Evolutionary conservation across 352 stramenopile genomes (phyloP).

Genomic region (Phytophthora citricola): DNA sequence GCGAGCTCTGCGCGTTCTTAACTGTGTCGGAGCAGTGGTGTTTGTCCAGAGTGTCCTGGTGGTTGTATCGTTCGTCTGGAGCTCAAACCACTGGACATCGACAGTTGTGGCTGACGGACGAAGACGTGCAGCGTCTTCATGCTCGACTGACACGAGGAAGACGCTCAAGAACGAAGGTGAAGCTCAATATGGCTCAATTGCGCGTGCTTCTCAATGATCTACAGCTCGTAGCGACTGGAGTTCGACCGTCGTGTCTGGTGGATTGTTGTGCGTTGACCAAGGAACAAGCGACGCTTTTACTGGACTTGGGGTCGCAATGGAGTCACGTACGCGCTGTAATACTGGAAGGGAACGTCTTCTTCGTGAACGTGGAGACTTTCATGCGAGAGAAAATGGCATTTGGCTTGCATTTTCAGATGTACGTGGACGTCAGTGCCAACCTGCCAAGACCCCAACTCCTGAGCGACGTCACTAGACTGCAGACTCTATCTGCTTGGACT

Average conservation of each 20-base stretch:
- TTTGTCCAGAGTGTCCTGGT: slow-evolving; percentile 24
- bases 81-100: neutral
- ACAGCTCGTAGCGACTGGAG: slow-evolving; percentile 41
- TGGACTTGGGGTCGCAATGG: slow-evolving; percentile 5
- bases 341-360: slow-evolving; percentile 55
- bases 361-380: slow-evolving; percentile 43
- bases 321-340: slow-evolving; percentile 32
- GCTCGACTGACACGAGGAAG: slow-evolving; percentile 14
- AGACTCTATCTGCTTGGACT: slow-evolving; percentile 18
- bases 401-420: slow-evolving; percentile 21
- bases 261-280: slow-evolving; percentile 47
- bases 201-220: slow-evolving; percentile 43
- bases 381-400: slow-evolving; percentile 43
- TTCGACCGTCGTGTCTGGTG: slow-evolving; percentile 51
- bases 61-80: slow-evolving; percentile 15
- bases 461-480: slow-evolving; percentile 5
- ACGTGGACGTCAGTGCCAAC: slow-evolving; percentile 46
- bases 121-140: slow-evolving; percentile 23
- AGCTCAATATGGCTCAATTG: slow-evolving; percentile 33
- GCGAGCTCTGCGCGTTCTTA: slow-evolving; percentile 28
- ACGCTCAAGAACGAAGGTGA: slow-evolving; percentile 10
- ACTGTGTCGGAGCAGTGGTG: slow-evolving; percentile 9
- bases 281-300: slow-evolving; percentile 28
- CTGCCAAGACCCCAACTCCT: slow-evolving; percentile 13
- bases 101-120: slow-evolving; percentile 14